Evolutionary conservation across 192 early-diverging fungal genomes (phyloP), one percentile per base, ranked within the genome.

Genomic region (Backusella macrospora): DNA sequence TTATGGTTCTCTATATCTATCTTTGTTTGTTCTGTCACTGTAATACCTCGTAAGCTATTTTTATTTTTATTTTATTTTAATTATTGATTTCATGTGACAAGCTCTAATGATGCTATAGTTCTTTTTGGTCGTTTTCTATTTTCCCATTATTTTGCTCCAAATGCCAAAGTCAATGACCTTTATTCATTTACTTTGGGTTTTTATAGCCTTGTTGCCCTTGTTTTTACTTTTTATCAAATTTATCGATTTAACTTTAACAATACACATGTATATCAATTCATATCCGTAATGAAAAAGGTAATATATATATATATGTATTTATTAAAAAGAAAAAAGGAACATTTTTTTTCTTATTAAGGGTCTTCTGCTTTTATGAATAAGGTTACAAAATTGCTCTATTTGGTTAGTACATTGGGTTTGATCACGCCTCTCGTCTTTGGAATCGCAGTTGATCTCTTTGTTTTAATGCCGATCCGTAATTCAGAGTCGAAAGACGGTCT

Each of bases 171-270:
- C 2, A 93, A 95, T 75, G 96, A 98, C 74, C 49, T 96, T 12
- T 91, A 95, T 73, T 79, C 93, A 16, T 87, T 93, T 67, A 71
- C 86, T 1, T 64, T 94, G 23, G 97, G 97, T 0, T 62, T 92
- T 29, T 87, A 91, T 67, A 72, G 89, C 7, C 70, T 89, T 34
- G 47, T 75, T 26, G 43, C 42, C 26, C 6, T 79, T 8, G 72
- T 59, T 10, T 59, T 59, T 26, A 12, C 52, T 4, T 10, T 59
- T 12, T 26, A 59, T 59, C 21, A 23, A 59, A 12, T 26, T 4
- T 59, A 18, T 13, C 0, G 26, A 10, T 59, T 59, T 59, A 59
- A 59, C 8, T 59, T 26, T 59, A 8, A 59, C 5, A 21, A 0
- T 12, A 26, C 52, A 23, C 26, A 26, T 23, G 4, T 26, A 0